These are phyloP conservation scores for Millerozyma acaciae DNA, from an alignment of 805 yeast genomes.

Conservation along the genomic window DNA sequence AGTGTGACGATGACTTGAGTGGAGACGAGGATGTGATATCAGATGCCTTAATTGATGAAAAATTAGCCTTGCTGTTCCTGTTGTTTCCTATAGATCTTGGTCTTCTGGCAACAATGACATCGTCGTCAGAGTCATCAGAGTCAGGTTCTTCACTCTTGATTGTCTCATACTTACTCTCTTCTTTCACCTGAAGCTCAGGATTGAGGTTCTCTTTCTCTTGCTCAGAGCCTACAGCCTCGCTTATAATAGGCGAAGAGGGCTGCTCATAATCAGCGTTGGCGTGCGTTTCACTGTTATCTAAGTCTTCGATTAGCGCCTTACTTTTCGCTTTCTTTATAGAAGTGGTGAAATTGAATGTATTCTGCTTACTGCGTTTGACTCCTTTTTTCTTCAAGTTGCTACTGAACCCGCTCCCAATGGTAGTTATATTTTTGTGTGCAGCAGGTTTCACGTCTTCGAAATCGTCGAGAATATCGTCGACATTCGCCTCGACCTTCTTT, in stretches of 20 bases:
- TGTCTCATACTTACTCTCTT: conserved; percentile 3
- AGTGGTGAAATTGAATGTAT: conserved; percentile 24
- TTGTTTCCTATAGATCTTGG: conserved; percentile 46
- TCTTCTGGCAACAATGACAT: conserved; percentile 50
- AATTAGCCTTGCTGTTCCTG: conserved; percentile 36
- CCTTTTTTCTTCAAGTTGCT: conserved; percentile 14
- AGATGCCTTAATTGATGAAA: conserved; percentile 35
- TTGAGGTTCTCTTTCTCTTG: conserved; percentile 13
- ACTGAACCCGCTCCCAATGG: conserved; percentile 19
- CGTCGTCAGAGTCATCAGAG: conserved; percentile 52
- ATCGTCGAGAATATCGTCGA: conserved; percentile 66
- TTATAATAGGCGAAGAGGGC: conserved; percentile 38
- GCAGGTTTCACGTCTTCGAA: conserved; percentile 26
- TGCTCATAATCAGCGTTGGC: conserved; percentile 18
- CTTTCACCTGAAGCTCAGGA: conserved; percentile 6
- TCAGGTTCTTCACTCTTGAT: conserved; percentile 6
- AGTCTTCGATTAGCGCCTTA: conserved; percentile 14
- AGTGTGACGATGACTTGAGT: conserved; percentile 12
- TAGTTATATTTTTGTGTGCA: conserved; percentile 13
- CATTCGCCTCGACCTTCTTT: conserved; percentile 44
- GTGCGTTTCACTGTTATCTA: conserved; percentile 20
- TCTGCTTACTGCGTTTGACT: conserved; percentile 3
- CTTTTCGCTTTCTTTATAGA: conserved; percentile 16
- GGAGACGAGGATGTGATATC: conserved; percentile 22
- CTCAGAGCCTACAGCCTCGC: conserved; percentile 1